Conservation (phyloP, 164 flowering plant species). For the Nelumbo lutea region DNA sequence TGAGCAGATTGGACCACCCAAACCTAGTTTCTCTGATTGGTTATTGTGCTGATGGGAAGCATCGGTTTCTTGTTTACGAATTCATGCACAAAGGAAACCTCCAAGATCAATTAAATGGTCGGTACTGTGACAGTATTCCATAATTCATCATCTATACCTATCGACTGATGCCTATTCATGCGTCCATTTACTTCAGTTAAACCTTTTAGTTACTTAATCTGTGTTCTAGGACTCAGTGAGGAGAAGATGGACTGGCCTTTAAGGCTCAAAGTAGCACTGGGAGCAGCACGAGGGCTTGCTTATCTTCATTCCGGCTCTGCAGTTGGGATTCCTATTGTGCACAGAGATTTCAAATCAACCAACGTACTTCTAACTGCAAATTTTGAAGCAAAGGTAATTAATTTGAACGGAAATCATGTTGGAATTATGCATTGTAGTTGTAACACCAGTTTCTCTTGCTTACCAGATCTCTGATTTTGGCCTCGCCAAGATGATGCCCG, state of each 20-base stretch:
- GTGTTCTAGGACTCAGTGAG: conserved; percentile 53
- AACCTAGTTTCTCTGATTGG: conserved; percentile 87
- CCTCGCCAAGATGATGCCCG: conserved; percentile 95
- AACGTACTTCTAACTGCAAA: conserved; percentile 66
- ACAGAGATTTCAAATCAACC: conserved; percentile 95
- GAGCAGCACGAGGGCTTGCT: conserved; percentile 90
- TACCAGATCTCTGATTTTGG: conserved; percentile 92
- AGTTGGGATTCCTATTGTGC: conserved; percentile 86
- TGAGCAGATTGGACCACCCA: conserved; percentile 93
- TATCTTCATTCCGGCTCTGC: conserved; percentile 85
- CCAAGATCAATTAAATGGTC: conserved; percentile 86
- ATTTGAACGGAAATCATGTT: background rate
- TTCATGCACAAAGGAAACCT: conserved; percentile 85
- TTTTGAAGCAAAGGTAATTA: conserved; percentile 81
- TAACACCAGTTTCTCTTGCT: conserved; percentile 1
- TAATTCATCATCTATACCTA: background rate
- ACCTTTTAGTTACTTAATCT: background rate
- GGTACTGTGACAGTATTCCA: conserved; percentile 9
- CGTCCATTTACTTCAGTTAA: background rate
- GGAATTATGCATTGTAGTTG: background rate
- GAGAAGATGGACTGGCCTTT: conserved; percentile 77
- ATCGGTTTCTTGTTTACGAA: conserved; percentile 87
- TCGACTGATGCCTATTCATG: background rate
- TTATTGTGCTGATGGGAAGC: conserved; percentile 96
- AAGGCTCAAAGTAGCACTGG: conserved; percentile 85